Percentiles rank a stretch among this genome's conserved stretches.
Conservation (phyloP, 1,284 basidiomycete genomes). For the Phaffia rhodozyma region DNA sequence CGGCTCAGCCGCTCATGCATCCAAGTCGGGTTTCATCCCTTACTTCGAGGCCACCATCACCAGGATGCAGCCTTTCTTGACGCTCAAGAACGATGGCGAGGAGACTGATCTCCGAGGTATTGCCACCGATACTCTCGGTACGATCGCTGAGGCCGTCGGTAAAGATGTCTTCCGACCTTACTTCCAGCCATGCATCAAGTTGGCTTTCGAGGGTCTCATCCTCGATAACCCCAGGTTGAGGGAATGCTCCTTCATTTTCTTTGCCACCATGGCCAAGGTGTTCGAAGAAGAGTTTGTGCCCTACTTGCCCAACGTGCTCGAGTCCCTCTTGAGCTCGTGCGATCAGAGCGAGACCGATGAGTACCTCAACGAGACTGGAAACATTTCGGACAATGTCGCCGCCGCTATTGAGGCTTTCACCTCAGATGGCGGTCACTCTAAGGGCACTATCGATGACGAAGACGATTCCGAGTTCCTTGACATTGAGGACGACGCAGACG, state of each 20-base stretch:
- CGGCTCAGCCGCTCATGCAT: slow-evolving; percentile 96
- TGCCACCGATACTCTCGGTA: slow-evolving; percentile 95
- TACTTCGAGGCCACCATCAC: slow-evolving; percentile 93
- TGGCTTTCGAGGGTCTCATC: slow-evolving; percentile 81
- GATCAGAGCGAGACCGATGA: slow-evolving; percentile 60
- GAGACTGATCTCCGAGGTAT: slow-evolving; percentile 85
- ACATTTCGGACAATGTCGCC: slow-evolving; percentile 26
- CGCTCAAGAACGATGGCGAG: slow-evolving; percentile 60
- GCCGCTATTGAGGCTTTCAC: slow-evolving; percentile 40
- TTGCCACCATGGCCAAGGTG: slow-evolving; percentile 92
- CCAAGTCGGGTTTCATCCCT: slow-evolving; percentile 79
- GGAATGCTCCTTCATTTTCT: slow-evolving; percentile 97
- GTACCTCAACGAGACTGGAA: slow-evolving; percentile 41
- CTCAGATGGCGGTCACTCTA: slow-evolving; percentile 50
- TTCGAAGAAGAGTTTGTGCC: slow-evolving; percentile 88
- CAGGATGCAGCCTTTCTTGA: slow-evolving; percentile 72
- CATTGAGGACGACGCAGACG: slow-evolving; percentile 65
- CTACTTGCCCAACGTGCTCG: slow-evolving; percentile 77
- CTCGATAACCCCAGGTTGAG: slow-evolving; percentile 73
- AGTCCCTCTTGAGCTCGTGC: slow-evolving; percentile 72
- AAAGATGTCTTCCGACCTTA: slow-evolving; percentile 89
- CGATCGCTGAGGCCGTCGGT: slow-evolving; percentile 94
- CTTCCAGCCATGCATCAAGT: slow-evolving; percentile 90
- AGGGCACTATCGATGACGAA: slow-evolving; percentile 44
- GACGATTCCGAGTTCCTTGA: slow-evolving; percentile 49